Evolutionary conservation across 176 grass and related monocot genomes (phyloP), one percentile per base, ranked within the genome.

Genomic region (Ampelocalamus luodianensis): DNA sequence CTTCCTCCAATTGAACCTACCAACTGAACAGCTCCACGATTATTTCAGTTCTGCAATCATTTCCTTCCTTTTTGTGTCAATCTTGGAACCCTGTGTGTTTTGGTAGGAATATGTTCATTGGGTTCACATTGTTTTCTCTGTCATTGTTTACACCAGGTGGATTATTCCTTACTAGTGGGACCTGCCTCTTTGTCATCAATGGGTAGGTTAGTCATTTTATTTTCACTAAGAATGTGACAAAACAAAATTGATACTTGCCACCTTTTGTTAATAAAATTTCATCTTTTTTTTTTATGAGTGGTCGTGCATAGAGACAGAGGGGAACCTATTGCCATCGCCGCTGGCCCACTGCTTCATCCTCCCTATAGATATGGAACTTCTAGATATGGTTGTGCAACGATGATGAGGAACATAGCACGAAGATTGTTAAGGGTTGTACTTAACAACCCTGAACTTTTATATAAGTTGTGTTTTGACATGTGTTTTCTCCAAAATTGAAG

Each of bases 401-500:
- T 71, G 36, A 62, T 12, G 26, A 43, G 38, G 27, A 61, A 18
- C 10, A 70, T 62, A 27, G 50, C 60, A 75, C 10, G 10, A 23
- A 29, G 29, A 1, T 29, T 29, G 29, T 29, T 29, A 29, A 29
- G 5, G 42, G 1, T 23, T 65, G 13, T 65, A 46, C 4, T 53
- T n/a, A 12, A 53, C n/a, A 83, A 72, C 29, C 29, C 2, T 17
- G n/a, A 23, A 34, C 15, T 79, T 79, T 42, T 65, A 8, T 51
- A 54, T 65, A 56, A 22, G 13, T 58, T 75, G 76, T 68, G 59
- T 49, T 27, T 66, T 71, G 9, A 70, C 8, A 10, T 59, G 1
- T 22, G 62, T 0, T 71, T 90, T 58, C 27, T 63, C 8, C 36
- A 56, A 83, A 75, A 65, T 22, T 62, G 27, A 79, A 79, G 29